Evolutionary conservation across 75 land plant species (phyloP), one percentile per base, ranked within the genome.

Genomic region (Pinus taeda): DNA sequence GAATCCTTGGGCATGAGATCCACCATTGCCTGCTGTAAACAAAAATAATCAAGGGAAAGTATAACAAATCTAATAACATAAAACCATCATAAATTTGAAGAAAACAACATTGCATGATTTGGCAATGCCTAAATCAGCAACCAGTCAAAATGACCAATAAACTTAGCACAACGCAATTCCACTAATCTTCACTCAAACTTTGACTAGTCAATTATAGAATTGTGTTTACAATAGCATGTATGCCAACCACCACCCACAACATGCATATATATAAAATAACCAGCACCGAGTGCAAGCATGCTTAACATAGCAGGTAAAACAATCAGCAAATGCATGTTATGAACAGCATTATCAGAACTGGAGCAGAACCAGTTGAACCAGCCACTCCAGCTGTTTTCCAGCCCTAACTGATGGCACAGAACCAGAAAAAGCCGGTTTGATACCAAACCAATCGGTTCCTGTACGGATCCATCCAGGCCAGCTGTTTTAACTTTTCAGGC

Each of bases 1-100:
- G 57, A 85, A 82, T 56, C 88, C 92, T 71, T 85, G 84, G 49
- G 81, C 72, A 70, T 74, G 75, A 21, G 29, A 67, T 22, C 75
- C 75, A 24, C 29, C 37, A 74, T 15, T 74, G 39, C 64, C 72
- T 57, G 75, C 33, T 57, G 37, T 74, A 64, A 33, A 65, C 59
- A 74, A 63, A 61, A 57, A 64, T 49, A 60, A 60, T 3, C 62
- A 61, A 74, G 75, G 59, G 39, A 17, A 24, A 2, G 24, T 59
- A n/a, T 4, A 53, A 24, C 29, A 73, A 14, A 56, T 24, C 59
- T 73, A 49, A 53, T 14, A 24, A 49, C 55, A 49, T 9, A 49
- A 49, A 49, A 49, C 12, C 55, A 11, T 49, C 55, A 9, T 49
- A 49, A 49, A 49, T 49, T 49, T 49, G 2, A 0, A 9, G 11